Percentiles rank a stretch among this genome's conserved stretches.
phyloP scores from a whole-genome alignment of 2,329 filamentous ascomycete genomes.

The Aspergillus arachidicola region DNA sequence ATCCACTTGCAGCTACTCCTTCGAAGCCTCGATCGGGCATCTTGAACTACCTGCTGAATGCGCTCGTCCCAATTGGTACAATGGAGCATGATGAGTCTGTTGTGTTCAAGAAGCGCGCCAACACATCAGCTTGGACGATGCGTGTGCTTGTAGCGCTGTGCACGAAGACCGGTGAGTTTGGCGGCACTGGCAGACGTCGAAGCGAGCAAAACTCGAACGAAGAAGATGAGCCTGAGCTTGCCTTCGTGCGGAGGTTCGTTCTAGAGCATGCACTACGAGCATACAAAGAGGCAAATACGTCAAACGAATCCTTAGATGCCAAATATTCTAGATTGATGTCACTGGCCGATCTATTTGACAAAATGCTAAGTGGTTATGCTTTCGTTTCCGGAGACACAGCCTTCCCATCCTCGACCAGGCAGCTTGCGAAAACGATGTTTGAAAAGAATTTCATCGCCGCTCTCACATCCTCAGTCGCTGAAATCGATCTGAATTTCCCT shows the following conservation, averaged over 20 bases:
- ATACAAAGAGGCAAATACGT: constrained; percentile 82
- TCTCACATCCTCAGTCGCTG: constrained; percentile 87
- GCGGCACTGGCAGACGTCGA: constrained; percentile 60
- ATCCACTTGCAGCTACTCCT: constrained; percentile 79
- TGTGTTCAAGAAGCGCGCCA: constrained; percentile 77
- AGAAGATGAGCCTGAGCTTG: constrained; percentile 56
- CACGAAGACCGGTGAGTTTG: constrained; percentile 80
- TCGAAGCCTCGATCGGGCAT: constrained; percentile 92
- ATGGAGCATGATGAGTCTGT: constrained; percentile 74
- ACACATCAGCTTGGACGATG: constrained; percentile 84
- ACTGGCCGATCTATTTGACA: constrained; percentile 87
- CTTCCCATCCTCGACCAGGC: constrained; percentile 67
- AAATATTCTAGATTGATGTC: constrained; percentile 88
- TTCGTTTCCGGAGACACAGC: constrained; percentile 57
- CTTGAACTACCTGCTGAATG: constrained; percentile 88
- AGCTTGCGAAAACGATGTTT: constrained; percentile 93
- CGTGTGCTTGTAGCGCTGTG: constrained; percentile 85
- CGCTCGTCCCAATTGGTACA: constrained; percentile 68
- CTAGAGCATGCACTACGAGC: constrained; percentile 89
- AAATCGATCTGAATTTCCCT: constrained; percentile 93
- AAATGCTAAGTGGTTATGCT: constrained; percentile 82
- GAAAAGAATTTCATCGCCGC: constrained; percentile 94
- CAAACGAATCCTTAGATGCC: constrained; percentile 76
- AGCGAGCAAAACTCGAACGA: constrained; percentile 36
- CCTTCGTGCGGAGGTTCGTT: constrained; percentile 93